Evolutionary conservation across 305 asterid genomes (phyloP).

Genomic region (Fraxinus baroniana): DNA sequence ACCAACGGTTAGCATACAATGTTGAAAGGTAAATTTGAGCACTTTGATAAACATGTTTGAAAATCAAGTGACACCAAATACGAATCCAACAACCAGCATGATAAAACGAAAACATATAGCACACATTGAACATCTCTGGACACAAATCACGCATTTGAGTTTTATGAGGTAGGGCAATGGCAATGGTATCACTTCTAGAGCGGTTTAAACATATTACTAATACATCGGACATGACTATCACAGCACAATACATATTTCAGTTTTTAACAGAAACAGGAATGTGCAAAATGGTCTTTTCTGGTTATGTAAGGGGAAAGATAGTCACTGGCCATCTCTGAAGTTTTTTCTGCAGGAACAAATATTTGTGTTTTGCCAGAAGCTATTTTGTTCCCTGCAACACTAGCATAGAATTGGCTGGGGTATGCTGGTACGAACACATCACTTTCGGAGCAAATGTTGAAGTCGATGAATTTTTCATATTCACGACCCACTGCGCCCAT

Average conservation of each 20-base stretch:
- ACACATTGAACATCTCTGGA: not conserved
- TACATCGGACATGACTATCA: not conserved
- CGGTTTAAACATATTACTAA: not conserved
- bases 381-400: constrained; percentile 33
- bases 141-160: not conserved
- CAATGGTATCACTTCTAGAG: not conserved
- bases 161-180: not conserved
- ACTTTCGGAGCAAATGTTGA: constrained; percentile 26
- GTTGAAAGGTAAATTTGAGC: not conserved
- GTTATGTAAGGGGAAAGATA: constrained; percentile 33
- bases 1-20: not conserved
- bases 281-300: constrained; percentile 31
- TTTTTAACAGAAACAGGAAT: constrained; percentile 33
- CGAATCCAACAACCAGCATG: not conserved
- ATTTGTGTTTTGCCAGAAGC: constrained; percentile 37
- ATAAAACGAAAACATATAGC: not conserved
- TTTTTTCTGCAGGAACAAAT: constrained; percentile 15
- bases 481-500: constrained; percentile 24
- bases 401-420: constrained; percentile 20
- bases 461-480: constrained; percentile 26
- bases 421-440: constrained; percentile 30
- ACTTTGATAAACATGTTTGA: not conserved
- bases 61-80: not conserved
- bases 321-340: constrained; percentile 10
- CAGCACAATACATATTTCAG: not conserved